Evolutionary conservation across 2,329 filamentous ascomycete species (phyloP), one percentile per base, ranked within the genome.

Genomic region (Sclerotiophoma versabilis): DNA sequence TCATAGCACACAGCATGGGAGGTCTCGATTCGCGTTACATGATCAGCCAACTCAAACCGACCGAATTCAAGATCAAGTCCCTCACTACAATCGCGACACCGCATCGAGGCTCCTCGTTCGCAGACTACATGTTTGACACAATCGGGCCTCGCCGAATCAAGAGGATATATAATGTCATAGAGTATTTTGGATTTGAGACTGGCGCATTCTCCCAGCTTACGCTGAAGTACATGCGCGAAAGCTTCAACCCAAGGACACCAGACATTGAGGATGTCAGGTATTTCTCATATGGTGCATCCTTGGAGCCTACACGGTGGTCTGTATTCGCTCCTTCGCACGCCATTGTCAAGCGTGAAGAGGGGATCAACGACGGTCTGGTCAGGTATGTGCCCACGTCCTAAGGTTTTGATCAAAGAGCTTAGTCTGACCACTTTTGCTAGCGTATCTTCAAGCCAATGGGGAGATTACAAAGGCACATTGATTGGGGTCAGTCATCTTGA

Each of bases 1-100:
- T 88, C 30, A 83, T 88, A 63, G 85, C 85, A 33, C 89, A 92
- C 75, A 81, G 79, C 69, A 82, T 82, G 80, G 70, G 85, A 48
- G 85, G 85, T 8, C 80, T 88, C 44, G 85, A 88, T 67, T 80
- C 85, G 26, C 79, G 85, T 53, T 86, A 86, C 62, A 86, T 88
- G 83, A 85, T 88, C 62, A 86, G 82, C 54, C 79, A 75, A 34
- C 73, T 87, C 19, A 78, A 80, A 43, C 84, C 84, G 9, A 75
- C 77, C 3, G 84, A 87, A 44, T 91, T 96, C 60, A 91, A 91
- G 69, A 90, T 96, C 54, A 81, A 92, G 30, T 87, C 84, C 0
- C 70, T 88, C 60, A 87, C 85, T 0, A 87, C 85, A 0, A 81
- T 88, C 52, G 84, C 85, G 2, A 84, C 83, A 12, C 85, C 85